Conservation (phyloP, 1,139 yeast genomes). For the Blastobotrys serpentis region DNA sequence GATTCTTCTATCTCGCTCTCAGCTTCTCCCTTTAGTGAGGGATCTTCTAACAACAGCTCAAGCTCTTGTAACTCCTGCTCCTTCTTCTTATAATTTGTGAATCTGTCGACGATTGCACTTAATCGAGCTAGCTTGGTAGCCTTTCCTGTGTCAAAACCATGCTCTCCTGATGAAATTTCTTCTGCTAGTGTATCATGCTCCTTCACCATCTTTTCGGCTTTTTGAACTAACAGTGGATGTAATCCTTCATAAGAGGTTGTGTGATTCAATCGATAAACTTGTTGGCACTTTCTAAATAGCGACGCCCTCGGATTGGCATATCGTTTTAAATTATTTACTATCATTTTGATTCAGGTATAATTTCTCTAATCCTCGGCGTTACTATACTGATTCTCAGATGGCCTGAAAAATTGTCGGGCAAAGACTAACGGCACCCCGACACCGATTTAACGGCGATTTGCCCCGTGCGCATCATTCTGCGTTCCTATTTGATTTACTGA, state of each 20-base stretch:
- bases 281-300: not conserved
- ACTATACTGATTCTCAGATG: no score
- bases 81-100: constrained; percentile 45
- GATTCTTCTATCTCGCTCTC: constrained; percentile 48
- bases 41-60: constrained; percentile 38
- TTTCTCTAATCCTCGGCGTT: no score
- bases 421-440: no score
- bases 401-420: no score
- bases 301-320: not conserved
- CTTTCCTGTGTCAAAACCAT: constrained; percentile 53
- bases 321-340: not conserved
- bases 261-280: not conserved
- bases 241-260: constrained; percentile 17
- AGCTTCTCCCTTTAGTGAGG: constrained; percentile 45
- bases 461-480: no score
- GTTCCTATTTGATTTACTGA: no score
- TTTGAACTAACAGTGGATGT: constrained; percentile 37
- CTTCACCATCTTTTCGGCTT: constrained; percentile 54
- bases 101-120: constrained; percentile 53
- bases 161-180: constrained; percentile 44
- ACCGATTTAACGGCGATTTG: no score
- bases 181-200: constrained; percentile 49
- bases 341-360: no score
- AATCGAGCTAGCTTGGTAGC: constrained; percentile 59
- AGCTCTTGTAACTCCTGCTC: constrained; percentile 39